These are phyloP conservation scores for Acanthamoeba divionensis DNA, from an alignment of 208 protist genomes.

Conservation along the genomic window DNA sequence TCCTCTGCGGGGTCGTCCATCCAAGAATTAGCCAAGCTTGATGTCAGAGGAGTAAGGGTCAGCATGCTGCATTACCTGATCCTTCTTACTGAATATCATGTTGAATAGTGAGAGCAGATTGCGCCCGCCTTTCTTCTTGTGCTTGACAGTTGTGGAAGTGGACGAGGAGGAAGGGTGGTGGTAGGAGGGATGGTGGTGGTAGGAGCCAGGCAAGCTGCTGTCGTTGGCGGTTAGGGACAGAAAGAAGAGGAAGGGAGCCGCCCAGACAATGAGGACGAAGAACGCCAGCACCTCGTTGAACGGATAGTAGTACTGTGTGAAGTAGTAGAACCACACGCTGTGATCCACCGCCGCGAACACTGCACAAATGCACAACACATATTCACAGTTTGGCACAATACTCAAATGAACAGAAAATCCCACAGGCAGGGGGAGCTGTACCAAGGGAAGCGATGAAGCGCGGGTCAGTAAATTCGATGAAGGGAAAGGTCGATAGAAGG, in stretches of 20 bases:
- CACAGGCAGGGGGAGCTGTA: no score
- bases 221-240: conserved; percentile 54
- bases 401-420: no score
- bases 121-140: neutral
- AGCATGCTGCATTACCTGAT: conserved; percentile 36
- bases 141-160: neutral
- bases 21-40: conserved; percentile 38
- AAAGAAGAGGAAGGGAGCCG: conserved; percentile 48
- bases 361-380: no score
- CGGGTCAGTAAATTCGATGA: conserved; percentile 28
- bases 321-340: conserved; percentile 50
- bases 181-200: no score
- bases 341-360: conserved; percentile 30
- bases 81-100: conserved; percentile 28
- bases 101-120: conserved; percentile 37
- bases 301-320: conserved; percentile 57
- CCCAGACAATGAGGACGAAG: conserved; percentile 65
- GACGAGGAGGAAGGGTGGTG: no score
- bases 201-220: conserved; percentile 37
- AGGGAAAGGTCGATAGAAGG: conserved; percentile 50
- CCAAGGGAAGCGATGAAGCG: conserved; percentile 53
- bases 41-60: conserved; percentile 24
- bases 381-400: no score
- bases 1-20: no score
- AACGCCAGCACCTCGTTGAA: conserved; percentile 57